phyloP scores from a whole-genome alignment of 306 rosid genomes.

The Cicer pinnatifidum region DNA sequence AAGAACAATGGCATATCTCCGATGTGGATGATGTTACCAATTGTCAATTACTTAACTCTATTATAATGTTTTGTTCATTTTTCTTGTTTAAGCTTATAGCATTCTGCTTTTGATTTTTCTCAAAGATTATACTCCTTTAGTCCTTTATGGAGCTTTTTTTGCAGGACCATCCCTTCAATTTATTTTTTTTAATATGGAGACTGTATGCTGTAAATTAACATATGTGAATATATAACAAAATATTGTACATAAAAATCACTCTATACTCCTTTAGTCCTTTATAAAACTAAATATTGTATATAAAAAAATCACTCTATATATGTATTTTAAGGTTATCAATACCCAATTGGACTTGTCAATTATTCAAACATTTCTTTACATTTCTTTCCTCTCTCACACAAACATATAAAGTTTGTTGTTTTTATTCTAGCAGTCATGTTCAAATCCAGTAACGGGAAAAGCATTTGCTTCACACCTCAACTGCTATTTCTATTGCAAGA shows the following conservation, averaged over 20 bases:
- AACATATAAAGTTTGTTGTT: background rate
- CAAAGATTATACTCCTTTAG: background rate
- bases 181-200: background rate
- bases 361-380: too few species aligned
- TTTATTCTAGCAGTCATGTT: conserved; percentile 26
- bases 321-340: background rate
- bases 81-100: background rate
- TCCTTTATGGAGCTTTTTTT: background rate
- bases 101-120: background rate
- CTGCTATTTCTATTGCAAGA: conserved; percentile 17
- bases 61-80: background rate
- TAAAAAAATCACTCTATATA: background rate
- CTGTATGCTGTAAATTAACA: background rate
- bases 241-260: background rate
- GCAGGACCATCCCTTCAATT: background rate
- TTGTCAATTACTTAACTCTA: background rate
- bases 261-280: background rate
- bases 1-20: conserved; percentile 3
- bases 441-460: conserved; percentile 17
- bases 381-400: conserved; percentile 2
- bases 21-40: background rate
- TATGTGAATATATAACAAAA: background rate
- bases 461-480: conserved; percentile 12
- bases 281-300: background rate
- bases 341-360: background rate